Evolutionary conservation across 768 basidiomycete genomes (phyloP), one percentile per base, ranked within the genome.

Genomic region (Termitomyces bulborhizus): DNA sequence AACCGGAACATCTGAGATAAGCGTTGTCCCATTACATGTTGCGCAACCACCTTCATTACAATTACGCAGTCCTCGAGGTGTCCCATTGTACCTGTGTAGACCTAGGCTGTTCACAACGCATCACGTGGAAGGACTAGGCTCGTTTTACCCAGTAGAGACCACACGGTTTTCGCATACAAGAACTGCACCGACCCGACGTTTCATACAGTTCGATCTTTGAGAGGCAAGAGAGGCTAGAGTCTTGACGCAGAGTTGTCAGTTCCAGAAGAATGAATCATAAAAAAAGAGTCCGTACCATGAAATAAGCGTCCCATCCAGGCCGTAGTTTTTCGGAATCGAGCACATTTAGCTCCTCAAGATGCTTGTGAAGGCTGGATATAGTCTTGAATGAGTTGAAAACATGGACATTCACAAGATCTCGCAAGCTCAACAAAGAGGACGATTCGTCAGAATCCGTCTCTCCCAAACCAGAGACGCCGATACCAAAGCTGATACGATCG

Each of bases 231-330:
- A 87, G 13, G 96, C 95, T 32, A 98, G 76, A 3, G 88, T 93
- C 91, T 93, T 62, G 26, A 50, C 4, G n/a, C 37, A 48, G 9
- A 18, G n/a, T n/a, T 24, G 50, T 46, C 41, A 37, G 44, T 11
- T 46, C 9, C 16, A 27, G 16, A 46, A 24, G 21, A 15, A 43
- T 6, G 21, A 29, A 12, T 21, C 13, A 1, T 24, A 1, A 46
- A 11, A 11, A 59, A 27, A 34, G 56, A 43, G 16, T 55, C 54
- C 78, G 56, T 56, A 88, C 93, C 96, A 98, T 98, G 69, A 98
- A 98, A 70, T 98, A 98, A 0, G 86, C 83, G 67, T 98, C 96
- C 96, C 96, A 98, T 15, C 81, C 79, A 3, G 96, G 96, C 46
- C 96, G 77, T 29, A 97, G 70, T 53, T 91, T 82, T 62, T 90